A percentile compares a stretch with the other conserved stretches of the same genome.
Evolutionary conservation across 495 filamentous ascomycete genomes (phyloP).

Genomic region (Viridothelium virens): DNA sequence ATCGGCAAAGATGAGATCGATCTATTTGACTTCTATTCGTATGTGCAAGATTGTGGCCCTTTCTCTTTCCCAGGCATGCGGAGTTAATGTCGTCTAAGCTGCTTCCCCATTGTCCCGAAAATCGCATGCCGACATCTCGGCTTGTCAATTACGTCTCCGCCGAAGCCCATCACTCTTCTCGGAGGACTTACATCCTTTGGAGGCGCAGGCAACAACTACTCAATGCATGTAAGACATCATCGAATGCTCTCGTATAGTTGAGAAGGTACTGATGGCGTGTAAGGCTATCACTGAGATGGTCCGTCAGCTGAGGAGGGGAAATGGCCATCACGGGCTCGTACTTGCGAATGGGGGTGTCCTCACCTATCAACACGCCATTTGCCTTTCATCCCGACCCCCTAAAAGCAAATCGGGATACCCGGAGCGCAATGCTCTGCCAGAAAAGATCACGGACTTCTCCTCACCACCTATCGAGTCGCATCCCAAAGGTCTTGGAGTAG

Average conservation of each 20-base stretch:
- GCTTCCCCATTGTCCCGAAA: slow-evolving; percentile 55
- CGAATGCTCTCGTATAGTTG: background rate
- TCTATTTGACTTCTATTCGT: slow-evolving; percentile 51
- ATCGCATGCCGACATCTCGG: slow-evolving; percentile 47
- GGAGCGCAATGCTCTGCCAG: slow-evolving; percentile 32
- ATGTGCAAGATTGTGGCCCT: background rate
- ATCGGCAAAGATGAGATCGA: slow-evolving; percentile 41
- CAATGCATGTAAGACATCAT: slow-evolving; percentile 44
- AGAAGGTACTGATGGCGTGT: background rate
- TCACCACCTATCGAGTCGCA: slow-evolving; percentile 33
- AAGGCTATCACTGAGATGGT: slow-evolving; percentile 45
- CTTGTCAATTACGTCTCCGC: slow-evolving; percentile 35
- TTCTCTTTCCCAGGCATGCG: too few species aligned
- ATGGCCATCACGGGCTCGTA: slow-evolving; percentile 40
- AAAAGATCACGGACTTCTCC: slow-evolving; percentile 26
- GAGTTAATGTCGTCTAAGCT: slow-evolving; percentile 28
- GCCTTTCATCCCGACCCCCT: slow-evolving; percentile 40
- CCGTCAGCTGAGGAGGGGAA: slow-evolving; percentile 39
- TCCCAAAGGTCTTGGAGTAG: slow-evolving; percentile 40
- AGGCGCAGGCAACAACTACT: slow-evolving; percentile 55
- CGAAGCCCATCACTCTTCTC: slow-evolving; percentile 46
- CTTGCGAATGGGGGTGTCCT: slow-evolving; percentile 50
- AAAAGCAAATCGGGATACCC: slow-evolving; percentile 37
- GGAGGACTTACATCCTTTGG: slow-evolving; percentile 53
- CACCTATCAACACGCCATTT: slow-evolving; percentile 48